Base-by-base conservation (phyloP, 2,329 filamentous ascomycete species). In the Cucurbitaria berberidis region DNA sequence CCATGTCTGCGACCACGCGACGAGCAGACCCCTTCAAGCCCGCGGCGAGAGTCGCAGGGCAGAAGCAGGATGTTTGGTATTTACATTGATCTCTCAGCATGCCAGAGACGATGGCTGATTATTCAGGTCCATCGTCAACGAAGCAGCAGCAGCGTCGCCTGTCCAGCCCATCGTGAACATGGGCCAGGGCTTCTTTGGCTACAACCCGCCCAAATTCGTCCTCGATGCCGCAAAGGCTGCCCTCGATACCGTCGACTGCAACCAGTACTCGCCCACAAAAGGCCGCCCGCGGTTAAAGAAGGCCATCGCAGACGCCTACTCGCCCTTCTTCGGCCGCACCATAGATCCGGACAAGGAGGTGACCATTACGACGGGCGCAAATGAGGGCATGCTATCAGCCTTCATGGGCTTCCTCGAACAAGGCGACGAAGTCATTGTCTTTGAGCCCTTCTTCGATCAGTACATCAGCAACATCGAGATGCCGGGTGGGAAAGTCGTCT, bases 401-500 rank as follows among this genome's bases (percentile, higher is more conserved):
- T 98, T 99, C 72, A 98, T 99, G 95, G 95, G 85, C 2, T 99
- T 99, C 67, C 87, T 99, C 53, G 95, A 99, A 76, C 84, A 86
- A 1, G 95, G 91, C 11, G 95, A 99, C 71, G 95, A 99, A 76
- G 95, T 97, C 62, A 97, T 99, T 63, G 85, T 99, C 51, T 97
- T 99, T 74, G 95, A 99, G 79, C 95, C 95, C 10, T 99, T 97
- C 79, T 99, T 98, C 74, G 95, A 99, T 77, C 95, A 99, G 87
- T 96, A 98, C 75, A 96, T 99, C 63, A 92, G 89, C 81, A 99
- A 99, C 77, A 98, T 99, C 60, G 90, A 97, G 76, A 98, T 99
- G 93, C 88, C 95, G 0, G 95, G 95, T 45, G 95, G 95, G 63
- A 96, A 89, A 73, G 91, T 98, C 60, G 89, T 93, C 64, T 98